A percentile compares a stretch with the other conserved stretches of the same genome.
These are phyloP conservation scores for Leccinum olivaceopallidum DNA, from an alignment of 768 basidiomycete genomes.

Conservation along the genomic window DNA sequence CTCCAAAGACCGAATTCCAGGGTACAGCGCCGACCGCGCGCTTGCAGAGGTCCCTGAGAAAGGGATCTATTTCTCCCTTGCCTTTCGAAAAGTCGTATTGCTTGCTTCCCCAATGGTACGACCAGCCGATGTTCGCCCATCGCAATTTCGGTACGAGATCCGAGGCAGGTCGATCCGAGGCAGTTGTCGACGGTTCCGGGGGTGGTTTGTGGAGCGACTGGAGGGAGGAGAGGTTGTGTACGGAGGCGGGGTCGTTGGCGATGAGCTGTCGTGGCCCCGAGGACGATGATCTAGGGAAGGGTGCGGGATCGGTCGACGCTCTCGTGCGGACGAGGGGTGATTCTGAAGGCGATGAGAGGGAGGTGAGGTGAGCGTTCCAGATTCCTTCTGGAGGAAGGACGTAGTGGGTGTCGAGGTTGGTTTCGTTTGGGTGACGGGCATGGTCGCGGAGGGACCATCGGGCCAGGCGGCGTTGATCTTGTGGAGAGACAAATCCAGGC, in stretches of 20 bases:
- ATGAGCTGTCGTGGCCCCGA: conserved; percentile 67
- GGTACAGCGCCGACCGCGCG: conserved; percentile 60
- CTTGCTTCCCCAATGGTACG: conserved; percentile 96
- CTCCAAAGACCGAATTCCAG: conserved; percentile 67
- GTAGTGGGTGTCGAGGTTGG: conserved; percentile 90
- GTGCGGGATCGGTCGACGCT: conserved; percentile 22
- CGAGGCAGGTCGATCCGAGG: conserved; percentile 48
- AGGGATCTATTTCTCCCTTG: conserved; percentile 59
- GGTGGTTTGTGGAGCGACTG: conserved; percentile 58
- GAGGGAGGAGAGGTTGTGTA: conserved; percentile 53
- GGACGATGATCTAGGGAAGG: conserved; percentile 11
- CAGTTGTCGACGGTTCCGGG: conserved; percentile 63
- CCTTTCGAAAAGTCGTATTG: conserved; percentile 86
- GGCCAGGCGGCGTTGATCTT: conserved; percentile 68
- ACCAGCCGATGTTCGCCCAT: conserved; percentile 97
- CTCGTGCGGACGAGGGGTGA: conserved; percentile 42
- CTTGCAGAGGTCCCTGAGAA: conserved; percentile 59
- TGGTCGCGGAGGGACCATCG: conserved; percentile 75
- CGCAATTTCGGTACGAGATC: conserved; percentile 74
- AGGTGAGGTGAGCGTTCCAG: conserved; percentile 62
- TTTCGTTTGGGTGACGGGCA: conserved; percentile 79
- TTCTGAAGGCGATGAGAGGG: conserved; percentile 38
- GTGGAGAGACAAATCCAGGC: conserved; percentile 65
- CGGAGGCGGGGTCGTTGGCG: conserved; percentile 68
- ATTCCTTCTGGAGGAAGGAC: conserved; percentile 69